Conservation (phyloP, 305 asterid species). For the Withania somnifera region DNA sequence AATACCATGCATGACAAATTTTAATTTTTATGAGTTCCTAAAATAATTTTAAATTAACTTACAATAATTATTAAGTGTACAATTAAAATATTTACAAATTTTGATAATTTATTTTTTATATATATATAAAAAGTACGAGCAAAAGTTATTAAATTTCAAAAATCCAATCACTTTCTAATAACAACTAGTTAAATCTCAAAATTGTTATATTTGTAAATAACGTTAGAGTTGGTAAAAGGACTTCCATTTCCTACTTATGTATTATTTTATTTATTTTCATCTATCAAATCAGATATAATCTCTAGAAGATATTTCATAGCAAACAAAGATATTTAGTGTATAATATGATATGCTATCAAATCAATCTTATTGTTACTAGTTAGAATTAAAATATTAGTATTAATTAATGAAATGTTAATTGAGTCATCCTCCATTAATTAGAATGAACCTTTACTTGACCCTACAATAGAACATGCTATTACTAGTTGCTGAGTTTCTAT, state of each 20-base stretch:
- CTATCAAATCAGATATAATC: background rate
- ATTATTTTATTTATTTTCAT: background rate
- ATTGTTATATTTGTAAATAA: background rate
- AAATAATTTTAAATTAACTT: no score
- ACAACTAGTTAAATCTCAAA: no score
- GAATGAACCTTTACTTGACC: background rate
- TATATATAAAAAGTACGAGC: no score
- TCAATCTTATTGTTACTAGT: background rate
- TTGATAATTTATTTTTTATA: no score
- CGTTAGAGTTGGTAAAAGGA: background rate
- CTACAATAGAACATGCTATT: background rate
- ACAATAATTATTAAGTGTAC: no score
- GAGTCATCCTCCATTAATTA: conserved; percentile 6
- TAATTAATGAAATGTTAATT: background rate
- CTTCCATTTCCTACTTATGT: background rate
- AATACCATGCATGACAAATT: no score
- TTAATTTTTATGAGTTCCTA: no score
- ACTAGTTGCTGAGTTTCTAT: background rate
- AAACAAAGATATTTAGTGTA: background rate
- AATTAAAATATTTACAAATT: no score
- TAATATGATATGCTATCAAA: background rate
- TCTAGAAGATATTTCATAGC: background rate
- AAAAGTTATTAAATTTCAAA: no score
- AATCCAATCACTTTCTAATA: no score
- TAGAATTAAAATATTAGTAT: background rate